Base-by-base conservation (phyloP, 1,284 basidiomycete species). In the Cryptococcus wingfieldii region DNA sequence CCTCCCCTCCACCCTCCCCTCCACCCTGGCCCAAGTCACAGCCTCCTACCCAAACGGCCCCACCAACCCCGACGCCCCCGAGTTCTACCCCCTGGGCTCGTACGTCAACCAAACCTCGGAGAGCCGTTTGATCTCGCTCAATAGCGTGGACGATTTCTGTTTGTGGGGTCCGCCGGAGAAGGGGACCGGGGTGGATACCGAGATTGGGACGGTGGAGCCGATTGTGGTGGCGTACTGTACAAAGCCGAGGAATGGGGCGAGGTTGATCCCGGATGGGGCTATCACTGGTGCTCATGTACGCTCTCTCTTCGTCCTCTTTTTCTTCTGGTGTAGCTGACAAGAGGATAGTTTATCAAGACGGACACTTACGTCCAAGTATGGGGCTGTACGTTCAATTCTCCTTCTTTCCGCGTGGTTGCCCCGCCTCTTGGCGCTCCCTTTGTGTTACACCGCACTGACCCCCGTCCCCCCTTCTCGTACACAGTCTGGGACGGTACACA, bases 301-400 rank as follows among this genome's bases (percentile, higher is more conserved):
- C 25, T 25, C 10, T 28, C 48, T 47, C n/a, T 39, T 39, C n/a
- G n/a, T n/a, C 31, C 13, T 19, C 19, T 19, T 19, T 6, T 44
- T 14, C 43, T 14, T 19, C 23, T 39, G 1, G 18, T 39, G 12
- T 25, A 41, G 37, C 6, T 28, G 18, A 31, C 19, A n/a, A 13
- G 49, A 12, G 13, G 19, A 45, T 54, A 72, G 69, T 69, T 74
- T 64, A 66, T 74, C 65, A 68, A 67, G 60, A 74, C 77, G 27
- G 58, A 71, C 42, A 38, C 63, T 8, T 79, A 77, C 59, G 77
- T 81, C 51, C 80, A 81, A 71, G 70, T 82, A 47, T 69, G 76
- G 60, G 80, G 79, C 42, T 72, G 47, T 23, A 23, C 23, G 23
- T 23, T 23, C 37, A 25, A 39, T 31, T 49, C 18, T 2, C 4